Evolutionary conservation across 306 rosid genomes (phyloP), one percentile per base, ranked within the genome.

Genomic region (Trichosanthes cucumerina): DNA sequence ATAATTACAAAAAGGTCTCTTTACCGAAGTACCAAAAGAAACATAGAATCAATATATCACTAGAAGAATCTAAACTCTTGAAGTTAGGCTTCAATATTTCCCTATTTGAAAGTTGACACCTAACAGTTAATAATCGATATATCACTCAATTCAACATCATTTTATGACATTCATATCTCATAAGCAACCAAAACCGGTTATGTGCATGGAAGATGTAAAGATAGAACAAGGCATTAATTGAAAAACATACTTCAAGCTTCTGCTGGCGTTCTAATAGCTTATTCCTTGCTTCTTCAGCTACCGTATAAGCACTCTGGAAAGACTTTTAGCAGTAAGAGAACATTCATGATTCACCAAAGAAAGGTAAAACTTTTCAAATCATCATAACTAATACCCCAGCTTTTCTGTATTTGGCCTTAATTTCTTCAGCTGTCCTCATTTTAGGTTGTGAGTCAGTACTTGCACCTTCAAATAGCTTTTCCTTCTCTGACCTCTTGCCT

Each of bases 321-420:
- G 58, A 80, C 23, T 23, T 36, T 15, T 65, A 23, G 64, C 46
- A 31, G 75, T 89, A 68, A 87, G 81, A 54, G 41, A 49, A 68
- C 78, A 47, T 31, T 54, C 72, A 75, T 80, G 44, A 63, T 62
- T 63, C 21, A 33, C 6, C 52, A 81, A 63, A 79, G n/a, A 78
- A 63, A 41, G 71, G 77, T 78, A 46, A 43, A 16, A 26, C 39
- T 43, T 59, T 59, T 21, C 16, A 8, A 24, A 15, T 72, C 54
- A 36, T 58, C 21, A 13, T 2, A 58, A 49, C 21, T 41, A 41
- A 79, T 80, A 83, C 89, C 85, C 77, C 91, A n/a, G 62, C 33
- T 28, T 90, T 89, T 85, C 91, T 85, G 84, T 93, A 93, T 87
- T 92, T 93, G 39, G 97, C 98, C 87, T 85, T 91, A 68, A 91